Conservation (phyloP, 73 alveolate species). For the Paramecium primaurelia region DNA sequence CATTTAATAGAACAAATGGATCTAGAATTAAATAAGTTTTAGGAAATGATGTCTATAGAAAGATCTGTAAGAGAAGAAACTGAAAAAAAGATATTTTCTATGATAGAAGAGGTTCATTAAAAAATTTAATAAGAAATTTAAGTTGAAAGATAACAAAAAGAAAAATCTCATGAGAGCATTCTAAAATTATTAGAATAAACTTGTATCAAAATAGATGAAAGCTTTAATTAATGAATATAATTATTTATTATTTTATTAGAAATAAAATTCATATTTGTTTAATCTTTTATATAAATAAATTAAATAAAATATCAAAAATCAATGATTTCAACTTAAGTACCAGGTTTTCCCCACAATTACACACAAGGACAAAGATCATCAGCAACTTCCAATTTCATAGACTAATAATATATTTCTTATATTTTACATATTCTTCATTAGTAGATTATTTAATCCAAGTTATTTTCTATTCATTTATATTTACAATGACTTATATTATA, state of each 20-base stretch:
- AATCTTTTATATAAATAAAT: no score
- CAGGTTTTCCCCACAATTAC: neutral
- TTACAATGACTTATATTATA: neutral
- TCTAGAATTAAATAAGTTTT: conserved; percentile 52
- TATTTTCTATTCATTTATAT: neutral
- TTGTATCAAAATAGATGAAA: conserved; percentile 71
- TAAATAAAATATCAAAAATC: neutral
- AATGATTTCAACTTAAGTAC: neutral
- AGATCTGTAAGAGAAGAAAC: conserved; percentile 70
- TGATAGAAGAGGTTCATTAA: conserved; percentile 70
- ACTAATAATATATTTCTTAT: neutral
- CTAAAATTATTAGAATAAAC: conserved; percentile 72
- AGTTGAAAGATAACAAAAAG: conserved; percentile 63
- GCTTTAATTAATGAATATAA: conserved; percentile 33
- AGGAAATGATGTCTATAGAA: conserved; percentile 63
- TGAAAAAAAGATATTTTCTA: conserved; percentile 61
- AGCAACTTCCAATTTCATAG: neutral
- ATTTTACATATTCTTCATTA: neutral
- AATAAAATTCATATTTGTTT: neutral
- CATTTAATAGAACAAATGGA: conserved; percentile 35
- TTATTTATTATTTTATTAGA: neutral
- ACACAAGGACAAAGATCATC: neutral
- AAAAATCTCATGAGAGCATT: conserved; percentile 66
- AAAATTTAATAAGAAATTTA: conserved; percentile 57
- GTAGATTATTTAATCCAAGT: neutral